Base-by-base conservation (phyloP, 352 stramenopile species). In the Phytophthora ramorum region DNA sequence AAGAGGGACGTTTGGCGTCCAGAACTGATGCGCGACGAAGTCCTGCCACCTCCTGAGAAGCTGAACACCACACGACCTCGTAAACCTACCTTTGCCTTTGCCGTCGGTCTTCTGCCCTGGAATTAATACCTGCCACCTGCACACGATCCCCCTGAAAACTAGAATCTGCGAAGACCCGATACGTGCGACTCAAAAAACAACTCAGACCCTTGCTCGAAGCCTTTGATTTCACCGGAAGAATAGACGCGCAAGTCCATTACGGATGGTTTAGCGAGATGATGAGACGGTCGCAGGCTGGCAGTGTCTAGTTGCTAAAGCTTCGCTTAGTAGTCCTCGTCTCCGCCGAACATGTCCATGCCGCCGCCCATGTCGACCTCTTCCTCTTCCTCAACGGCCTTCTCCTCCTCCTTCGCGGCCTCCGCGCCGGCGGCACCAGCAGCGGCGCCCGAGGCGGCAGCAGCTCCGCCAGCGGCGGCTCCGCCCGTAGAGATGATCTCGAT, bases 261-360 rank as follows among this genome's bases (percentile, higher is more conserved):
- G 63, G 71, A 80, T 74, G 63, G 40, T 76, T 78, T 79, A 70
- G 63, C 69, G 22, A 49, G 46, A 6, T 32, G 37, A 62, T 61
- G 49, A 77, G 51, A 60, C 61, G 69, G 32, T 83, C 61, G 58
- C 44, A 62, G 51, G 50, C 61, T 71, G 63, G 40, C 48, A 56
- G 40, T 47, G 64, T 75, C 26, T 32, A 32, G 26, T 32, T 6
- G 26, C 26, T 9, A 8, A 32, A 32, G 22, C 22, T 24, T 8
- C 26, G 26, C 26, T 76, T 93, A 94, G 79, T 93, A 95, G 71
- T 95, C 86, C 69, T 78, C 79, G 45, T 84, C 85, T 73, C 75
- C 84, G 70, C 83, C 85, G 73, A 93, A 95, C 86, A 95, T 95
- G 81, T 93, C 83, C 81, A 92, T 91, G 78, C 77, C 83, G 67